phyloP scores from a whole-genome alignment of 2,329 filamentous ascomycete genomes.

The Seiridium cupressi region DNA sequence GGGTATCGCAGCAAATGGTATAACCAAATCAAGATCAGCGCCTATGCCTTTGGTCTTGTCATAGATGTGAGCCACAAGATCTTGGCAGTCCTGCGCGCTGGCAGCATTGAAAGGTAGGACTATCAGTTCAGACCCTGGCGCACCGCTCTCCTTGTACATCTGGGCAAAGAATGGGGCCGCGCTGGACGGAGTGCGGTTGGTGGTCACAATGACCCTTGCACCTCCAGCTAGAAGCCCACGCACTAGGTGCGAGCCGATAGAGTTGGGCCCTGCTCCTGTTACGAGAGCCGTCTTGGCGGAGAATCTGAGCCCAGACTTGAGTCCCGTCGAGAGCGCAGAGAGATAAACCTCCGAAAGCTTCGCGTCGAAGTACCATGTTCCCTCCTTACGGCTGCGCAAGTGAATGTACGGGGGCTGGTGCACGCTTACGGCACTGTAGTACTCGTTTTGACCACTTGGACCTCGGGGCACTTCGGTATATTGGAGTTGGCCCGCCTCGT shows the following conservation, averaged over 20 bases:
- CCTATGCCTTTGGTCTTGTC: slow-evolving; percentile 17
- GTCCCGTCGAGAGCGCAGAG: no score
- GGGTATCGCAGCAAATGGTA: slow-evolving; percentile 40
- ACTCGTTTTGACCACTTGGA: no score
- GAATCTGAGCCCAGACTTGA: not conserved
- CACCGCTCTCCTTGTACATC: slow-evolving; percentile 30
- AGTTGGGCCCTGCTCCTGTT: slow-evolving; percentile 33
- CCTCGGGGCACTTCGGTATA: no score
- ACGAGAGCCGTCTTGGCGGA: slow-evolving; percentile 28
- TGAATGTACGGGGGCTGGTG: no score
- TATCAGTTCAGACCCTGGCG: slow-evolving; percentile 28
- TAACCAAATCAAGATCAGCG: slow-evolving; percentile 34
- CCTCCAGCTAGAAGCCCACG: slow-evolving; percentile 29
- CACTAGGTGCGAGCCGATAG: slow-evolving; percentile 32
- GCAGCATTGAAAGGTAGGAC: slow-evolving; percentile 38
- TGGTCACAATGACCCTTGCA: slow-evolving; percentile 37
- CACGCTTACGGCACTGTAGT: no score
- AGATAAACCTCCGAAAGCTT: no score
- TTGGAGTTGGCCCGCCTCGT: no score
- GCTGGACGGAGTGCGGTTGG: slow-evolving; percentile 26
- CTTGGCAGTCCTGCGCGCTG: slow-evolving; percentile 35
- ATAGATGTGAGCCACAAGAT: slow-evolving; percentile 35
- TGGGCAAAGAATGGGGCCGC: slow-evolving; percentile 29
- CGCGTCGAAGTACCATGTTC: no score
- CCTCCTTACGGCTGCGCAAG: no score